These are phyloP conservation scores for Paraphaeosphaeria minitans DNA, from an alignment of 2,329 filamentous ascomycete species.

Conservation along the genomic window DNA sequence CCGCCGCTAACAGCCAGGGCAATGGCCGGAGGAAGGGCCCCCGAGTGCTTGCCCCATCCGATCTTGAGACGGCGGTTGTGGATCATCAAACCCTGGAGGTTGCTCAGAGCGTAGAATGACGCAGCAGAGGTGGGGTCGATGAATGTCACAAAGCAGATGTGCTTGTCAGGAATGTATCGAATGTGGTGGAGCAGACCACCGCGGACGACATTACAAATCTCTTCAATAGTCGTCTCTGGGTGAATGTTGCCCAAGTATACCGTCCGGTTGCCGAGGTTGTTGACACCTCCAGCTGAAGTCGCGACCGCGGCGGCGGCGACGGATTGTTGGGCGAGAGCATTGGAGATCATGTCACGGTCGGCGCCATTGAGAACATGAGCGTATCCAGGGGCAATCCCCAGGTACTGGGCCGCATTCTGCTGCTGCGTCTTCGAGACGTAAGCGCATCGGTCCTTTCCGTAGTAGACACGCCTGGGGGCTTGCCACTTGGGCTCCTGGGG, in stretches of 20 bases:
- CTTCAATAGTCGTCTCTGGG: slow-evolving; percentile 97
- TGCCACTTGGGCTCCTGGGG: slow-evolving; percentile 98
- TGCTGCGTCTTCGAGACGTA: slow-evolving; percentile 99
- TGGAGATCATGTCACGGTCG: slow-evolving; percentile 95
- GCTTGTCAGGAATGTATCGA: slow-evolving; percentile 98
- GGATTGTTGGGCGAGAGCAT: slow-evolving; percentile 93
- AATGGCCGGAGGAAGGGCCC: slow-evolving; percentile 92
- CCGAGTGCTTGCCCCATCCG: slow-evolving; percentile 99
- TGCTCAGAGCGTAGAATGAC: slow-evolving; percentile 97
- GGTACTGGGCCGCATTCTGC: slow-evolving; percentile 97
- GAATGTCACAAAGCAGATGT: slow-evolving; percentile 99
- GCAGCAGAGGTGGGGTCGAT: slow-evolving; percentile 97
- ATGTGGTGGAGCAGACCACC: slow-evolving; percentile 96
- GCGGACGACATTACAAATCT: slow-evolving; percentile 98
- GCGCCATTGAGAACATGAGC: slow-evolving; percentile 95
- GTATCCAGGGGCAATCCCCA: slow-evolving; percentile 95
- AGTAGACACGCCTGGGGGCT: slow-evolving; percentile 92
- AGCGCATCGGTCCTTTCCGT: slow-evolving; percentile 96
- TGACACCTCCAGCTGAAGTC: slow-evolving; percentile 93
- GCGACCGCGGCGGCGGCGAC: slow-evolving; percentile 96
- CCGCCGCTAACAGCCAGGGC: slow-evolving; percentile 94
- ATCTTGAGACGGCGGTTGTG: slow-evolving; percentile 98
- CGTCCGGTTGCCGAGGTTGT: slow-evolving; percentile 95
- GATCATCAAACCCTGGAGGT: slow-evolving; percentile 97
- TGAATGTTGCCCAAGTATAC: slow-evolving; percentile 99